Percentiles rank a stretch among this genome's conserved stretches.
Evolutionary conservation across 2,329 filamentous ascomycete genomes (phyloP).

Genomic region (Ceratocystis cubensis): DNA sequence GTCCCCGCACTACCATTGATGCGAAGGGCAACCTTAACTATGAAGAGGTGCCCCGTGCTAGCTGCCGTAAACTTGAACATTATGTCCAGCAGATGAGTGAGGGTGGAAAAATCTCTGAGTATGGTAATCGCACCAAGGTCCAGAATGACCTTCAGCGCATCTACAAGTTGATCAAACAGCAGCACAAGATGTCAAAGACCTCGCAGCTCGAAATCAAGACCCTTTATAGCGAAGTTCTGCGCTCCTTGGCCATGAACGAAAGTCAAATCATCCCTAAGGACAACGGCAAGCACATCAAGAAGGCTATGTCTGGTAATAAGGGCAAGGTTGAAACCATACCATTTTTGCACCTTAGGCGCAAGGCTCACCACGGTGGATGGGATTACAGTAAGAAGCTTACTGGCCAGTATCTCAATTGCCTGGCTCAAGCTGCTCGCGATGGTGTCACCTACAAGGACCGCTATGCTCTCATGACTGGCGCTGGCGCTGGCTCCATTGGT

Average conservation of each 20-base stretch:
- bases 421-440: constrained; percentile 75
- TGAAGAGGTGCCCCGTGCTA: constrained; percentile 71
- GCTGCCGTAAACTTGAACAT: constrained; percentile 92
- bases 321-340: constrained; percentile 96
- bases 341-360: constrained; percentile 93
- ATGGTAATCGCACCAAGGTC: constrained; percentile 95
- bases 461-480: constrained; percentile 95
- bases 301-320: constrained; percentile 50
- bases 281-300: constrained; percentile 51
- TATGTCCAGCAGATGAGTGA: constrained; percentile 98
- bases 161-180: constrained; percentile 96
- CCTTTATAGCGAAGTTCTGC: constrained; percentile 85
- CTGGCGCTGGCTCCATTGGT: constrained; percentile 92
- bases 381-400: constrained; percentile 99
- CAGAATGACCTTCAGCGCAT: constrained; percentile 90
- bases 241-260: constrained; percentile 94
- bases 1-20: constrained; percentile 84
- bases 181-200: constrained; percentile 93
- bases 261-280: constrained; percentile 90
- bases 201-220: constrained; percentile 94
- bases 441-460: constrained; percentile 91
- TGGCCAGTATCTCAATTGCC: constrained; percentile 76
- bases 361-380: constrained; percentile 76
- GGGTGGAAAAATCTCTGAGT: constrained; percentile 95
- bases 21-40: constrained; percentile 86